These are phyloP conservation scores for Centella asiatica DNA, from an alignment of 129 eudicot species.

Conservation along the genomic window DNA sequence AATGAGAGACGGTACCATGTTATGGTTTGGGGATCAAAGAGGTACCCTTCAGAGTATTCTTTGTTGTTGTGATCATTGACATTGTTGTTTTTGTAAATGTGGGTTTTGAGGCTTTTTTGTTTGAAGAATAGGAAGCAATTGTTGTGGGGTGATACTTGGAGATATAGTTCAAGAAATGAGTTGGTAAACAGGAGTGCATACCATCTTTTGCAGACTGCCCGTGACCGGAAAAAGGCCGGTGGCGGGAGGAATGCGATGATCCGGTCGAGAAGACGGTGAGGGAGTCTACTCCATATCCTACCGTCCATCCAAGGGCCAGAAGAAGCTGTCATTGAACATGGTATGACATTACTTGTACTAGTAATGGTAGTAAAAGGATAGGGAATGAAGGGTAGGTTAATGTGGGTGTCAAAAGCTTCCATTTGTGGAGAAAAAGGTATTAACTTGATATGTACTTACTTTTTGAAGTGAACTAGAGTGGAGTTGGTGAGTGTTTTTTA, in stretches of 20 bases:
- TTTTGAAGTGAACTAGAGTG: background rate
- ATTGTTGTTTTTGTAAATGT: constrained; percentile 25
- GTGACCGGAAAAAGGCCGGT: constrained; percentile 70
- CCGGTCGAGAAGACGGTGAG: constrained; percentile 60
- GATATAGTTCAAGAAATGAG: constrained; percentile 55
- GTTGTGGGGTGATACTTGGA: constrained; percentile 55
- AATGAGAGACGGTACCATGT: constrained; percentile 55
- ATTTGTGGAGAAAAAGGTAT: constrained; percentile 16
- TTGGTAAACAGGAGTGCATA: constrained; percentile 68
- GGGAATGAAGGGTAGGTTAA: constrained; percentile 38
- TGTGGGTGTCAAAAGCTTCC: constrained; percentile 63
- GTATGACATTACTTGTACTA: constrained; percentile 7
- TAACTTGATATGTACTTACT: background rate
- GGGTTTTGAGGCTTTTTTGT: constrained; percentile 34
- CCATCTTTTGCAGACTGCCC: constrained; percentile 86
- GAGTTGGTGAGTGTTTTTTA: background rate
- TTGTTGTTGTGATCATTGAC: constrained; percentile 5
- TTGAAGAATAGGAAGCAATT: constrained; percentile 76
- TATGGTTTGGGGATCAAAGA: constrained; percentile 60
- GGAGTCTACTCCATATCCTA: constrained; percentile 85
- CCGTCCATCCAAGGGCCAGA: constrained; percentile 68
- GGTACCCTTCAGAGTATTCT: constrained; percentile 34
- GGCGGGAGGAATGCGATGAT: constrained; percentile 77
- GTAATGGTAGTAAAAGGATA: constrained; percentile 17
- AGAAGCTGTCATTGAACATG: constrained; percentile 6